Evolutionary conservation across 352 stramenopile genomes (phyloP).

Genomic region (Phytophthora palmivora): DNA sequence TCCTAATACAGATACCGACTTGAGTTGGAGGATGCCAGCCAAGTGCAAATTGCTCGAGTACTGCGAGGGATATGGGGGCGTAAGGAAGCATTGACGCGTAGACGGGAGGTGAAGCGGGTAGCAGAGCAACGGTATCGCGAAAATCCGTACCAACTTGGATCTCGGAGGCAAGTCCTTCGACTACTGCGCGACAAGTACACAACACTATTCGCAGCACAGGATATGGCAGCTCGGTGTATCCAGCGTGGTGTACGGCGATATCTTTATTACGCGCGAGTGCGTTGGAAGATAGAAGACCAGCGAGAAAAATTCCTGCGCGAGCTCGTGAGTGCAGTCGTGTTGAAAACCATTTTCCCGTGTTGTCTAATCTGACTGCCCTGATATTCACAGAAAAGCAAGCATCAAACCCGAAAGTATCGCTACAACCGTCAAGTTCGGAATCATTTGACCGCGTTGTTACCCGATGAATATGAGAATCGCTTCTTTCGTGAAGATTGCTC

Average conservation of each 20-base stretch:
- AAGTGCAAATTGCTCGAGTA: constrained; percentile 71
- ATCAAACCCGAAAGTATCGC: constrained; percentile 69
- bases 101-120: constrained; percentile 25
- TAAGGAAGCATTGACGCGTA: constrained; percentile 21
- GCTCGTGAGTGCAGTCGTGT: constrained; percentile 38
- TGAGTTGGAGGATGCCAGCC: constrained; percentile 69
- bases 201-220: constrained; percentile 65
- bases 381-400: constrained; percentile 49
- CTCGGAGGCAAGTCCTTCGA: constrained; percentile 47
- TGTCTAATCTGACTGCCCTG: neutral
- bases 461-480: constrained; percentile 45
- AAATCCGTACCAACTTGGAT: constrained; percentile 48
- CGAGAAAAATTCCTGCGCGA: constrained; percentile 46
- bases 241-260: constrained; percentile 50
- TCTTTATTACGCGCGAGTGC: constrained; percentile 51
- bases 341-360: neutral
- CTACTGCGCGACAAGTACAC: constrained; percentile 52
- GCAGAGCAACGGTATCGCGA: constrained; percentile 41
- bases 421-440: constrained; percentile 64
- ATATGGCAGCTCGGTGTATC: constrained; percentile 56
- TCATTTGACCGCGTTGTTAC: constrained; percentile 53
- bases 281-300: constrained; percentile 45
- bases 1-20: constrained; percentile 52
- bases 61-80: constrained; percentile 69
- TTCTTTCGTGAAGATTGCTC: constrained; percentile 59